phyloP scores from a whole-genome alignment of 2,329 filamentous ascomycete species.

The Aureobasidium sp. region DNA sequence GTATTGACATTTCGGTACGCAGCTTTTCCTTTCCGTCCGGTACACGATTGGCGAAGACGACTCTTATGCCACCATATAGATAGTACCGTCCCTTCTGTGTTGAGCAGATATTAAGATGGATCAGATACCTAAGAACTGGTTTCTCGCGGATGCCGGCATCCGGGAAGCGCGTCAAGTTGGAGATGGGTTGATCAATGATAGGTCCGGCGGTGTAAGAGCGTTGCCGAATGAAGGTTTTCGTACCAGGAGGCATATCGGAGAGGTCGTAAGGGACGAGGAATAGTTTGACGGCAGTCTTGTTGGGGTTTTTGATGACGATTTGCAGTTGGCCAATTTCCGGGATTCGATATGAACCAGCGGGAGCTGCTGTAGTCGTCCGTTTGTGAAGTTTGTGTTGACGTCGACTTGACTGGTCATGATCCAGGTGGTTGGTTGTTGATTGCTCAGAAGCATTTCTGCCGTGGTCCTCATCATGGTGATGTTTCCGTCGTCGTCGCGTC shows the following conservation, averaged over 20 bases:
- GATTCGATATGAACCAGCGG: constrained; percentile 87
- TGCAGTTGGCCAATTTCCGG: constrained; percentile 91
- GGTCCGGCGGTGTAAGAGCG: constrained; percentile 85
- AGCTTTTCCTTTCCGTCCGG: constrained; percentile 92
- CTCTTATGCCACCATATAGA: constrained; percentile 82
- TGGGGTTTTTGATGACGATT: constrained; percentile 95
- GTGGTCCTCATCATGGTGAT: neutral
- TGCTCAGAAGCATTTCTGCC: neutral
- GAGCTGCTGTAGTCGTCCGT: constrained; percentile 40
- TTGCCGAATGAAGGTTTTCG: constrained; percentile 93
- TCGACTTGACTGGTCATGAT: neutral
- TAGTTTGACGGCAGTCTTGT: constrained; percentile 95
- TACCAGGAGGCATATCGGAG: constrained; percentile 83
- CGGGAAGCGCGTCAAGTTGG: constrained; percentile 41
- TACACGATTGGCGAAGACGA: constrained; percentile 94
- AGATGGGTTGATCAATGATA: constrained; percentile 64
- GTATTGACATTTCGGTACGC: constrained; percentile 79
- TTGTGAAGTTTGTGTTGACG: neutral
- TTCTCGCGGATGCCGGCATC: constrained; percentile 50
- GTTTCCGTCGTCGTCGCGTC: constrained; percentile 26
- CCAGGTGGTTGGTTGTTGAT: neutral
- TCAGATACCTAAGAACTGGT: constrained; percentile 77
- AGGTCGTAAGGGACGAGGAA: constrained; percentile 93
- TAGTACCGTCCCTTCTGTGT: constrained; percentile 77
- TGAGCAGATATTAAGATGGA: constrained; percentile 90